phyloP scores from a whole-genome alignment of 2,329 filamentous ascomycete genomes.

The Metarhizium humberi region DNA sequence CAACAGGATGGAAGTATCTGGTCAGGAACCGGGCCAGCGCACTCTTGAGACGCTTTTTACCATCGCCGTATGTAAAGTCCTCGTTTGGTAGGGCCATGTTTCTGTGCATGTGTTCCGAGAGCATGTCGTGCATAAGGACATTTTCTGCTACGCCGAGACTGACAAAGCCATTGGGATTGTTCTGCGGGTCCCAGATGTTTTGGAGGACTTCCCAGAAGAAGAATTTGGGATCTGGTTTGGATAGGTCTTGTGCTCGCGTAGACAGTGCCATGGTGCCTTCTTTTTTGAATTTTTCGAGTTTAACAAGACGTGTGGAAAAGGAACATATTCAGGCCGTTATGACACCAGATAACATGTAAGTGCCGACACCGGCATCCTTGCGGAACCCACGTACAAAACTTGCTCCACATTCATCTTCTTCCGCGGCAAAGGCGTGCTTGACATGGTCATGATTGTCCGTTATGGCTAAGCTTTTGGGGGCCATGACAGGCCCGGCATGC shows the following conservation, averaged over 20 bases:
- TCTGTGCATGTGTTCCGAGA: constrained; percentile 31
- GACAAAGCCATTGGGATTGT: constrained; percentile 35
- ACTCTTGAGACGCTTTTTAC: constrained; percentile 22
- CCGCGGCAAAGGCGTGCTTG: too few relatives aligned
- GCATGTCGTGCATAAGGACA: constrained; percentile 36
- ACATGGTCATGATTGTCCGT: too few relatives aligned
- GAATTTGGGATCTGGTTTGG: constrained; percentile 18
- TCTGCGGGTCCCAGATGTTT: constrained; percentile 31
- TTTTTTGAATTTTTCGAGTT: too few relatives aligned
- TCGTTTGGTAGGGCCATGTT: constrained; percentile 22
- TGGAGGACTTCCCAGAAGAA: constrained; percentile 31
- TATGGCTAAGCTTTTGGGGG: too few relatives aligned
- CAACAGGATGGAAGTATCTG: constrained; percentile 19
- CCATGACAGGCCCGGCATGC: too few relatives aligned
- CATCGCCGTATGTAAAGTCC: constrained; percentile 32
- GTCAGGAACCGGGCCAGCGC: constrained; percentile 27
- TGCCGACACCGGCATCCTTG: too few relatives aligned
- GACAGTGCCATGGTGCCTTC: constrained; percentile 14
- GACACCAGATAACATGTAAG: too few relatives aligned
- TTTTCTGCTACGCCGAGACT: constrained; percentile 45
- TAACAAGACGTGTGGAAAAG: too few relatives aligned
- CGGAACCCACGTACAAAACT: too few relatives aligned
- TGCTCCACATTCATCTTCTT: too few relatives aligned
- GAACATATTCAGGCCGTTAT: too few relatives aligned
- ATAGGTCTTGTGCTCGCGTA: constrained; percentile 16